These are phyloP conservation scores for Aspergillus sp. DNA, from an alignment of 2,329 filamentous ascomycete genomes.

Conservation along the genomic window DNA sequence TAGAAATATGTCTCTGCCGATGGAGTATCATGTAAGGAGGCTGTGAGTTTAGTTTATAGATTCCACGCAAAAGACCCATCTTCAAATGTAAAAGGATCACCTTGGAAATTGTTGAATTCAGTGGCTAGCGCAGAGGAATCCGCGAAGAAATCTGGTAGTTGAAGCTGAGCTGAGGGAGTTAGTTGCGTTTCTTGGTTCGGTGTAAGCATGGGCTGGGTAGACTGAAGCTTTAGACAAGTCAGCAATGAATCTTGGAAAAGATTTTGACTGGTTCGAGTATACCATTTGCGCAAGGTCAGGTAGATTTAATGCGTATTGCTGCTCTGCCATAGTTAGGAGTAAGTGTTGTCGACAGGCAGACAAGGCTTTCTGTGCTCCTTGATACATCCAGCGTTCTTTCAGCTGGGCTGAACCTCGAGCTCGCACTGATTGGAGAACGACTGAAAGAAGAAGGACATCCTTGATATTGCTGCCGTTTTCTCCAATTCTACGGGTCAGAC, in stretches of 20 bases:
- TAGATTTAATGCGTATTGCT: background rate
- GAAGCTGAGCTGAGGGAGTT: background rate
- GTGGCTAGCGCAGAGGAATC: slow-evolving; percentile 8
- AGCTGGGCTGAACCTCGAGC: slow-evolving; percentile 19
- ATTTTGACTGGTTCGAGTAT: background rate
- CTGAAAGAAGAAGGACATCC: slow-evolving; percentile 23
- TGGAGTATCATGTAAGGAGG: too few species aligned
- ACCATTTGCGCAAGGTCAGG: slow-evolving; percentile 4
- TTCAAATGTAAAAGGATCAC: slow-evolving; percentile 14
- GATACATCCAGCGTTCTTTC: slow-evolving; percentile 20
- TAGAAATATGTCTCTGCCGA: too few species aligned
- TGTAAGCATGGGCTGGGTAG: slow-evolving; percentile 2
- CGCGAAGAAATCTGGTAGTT: slow-evolving; percentile 8
- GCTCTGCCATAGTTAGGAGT: slow-evolving; percentile 4
- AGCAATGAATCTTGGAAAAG: background rate
- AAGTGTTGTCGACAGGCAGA: slow-evolving; percentile 15
- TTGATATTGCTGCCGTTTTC: slow-evolving; percentile 25
- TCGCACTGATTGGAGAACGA: slow-evolving; percentile 24
- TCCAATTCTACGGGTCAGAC: slow-evolving; percentile 19
- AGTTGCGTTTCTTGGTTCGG: background rate
- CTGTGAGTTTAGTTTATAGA: slow-evolving; percentile 2
- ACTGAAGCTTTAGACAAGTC: slow-evolving; percentile 3
- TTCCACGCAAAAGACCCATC: slow-evolving; percentile 12
- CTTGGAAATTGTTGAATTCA: slow-evolving; percentile 14
- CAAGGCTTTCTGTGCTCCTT: slow-evolving; percentile 18